Conservation (phyloP, 2,329 filamentous ascomycete species). For the Magnaporthiopsis incrustans region DNA sequence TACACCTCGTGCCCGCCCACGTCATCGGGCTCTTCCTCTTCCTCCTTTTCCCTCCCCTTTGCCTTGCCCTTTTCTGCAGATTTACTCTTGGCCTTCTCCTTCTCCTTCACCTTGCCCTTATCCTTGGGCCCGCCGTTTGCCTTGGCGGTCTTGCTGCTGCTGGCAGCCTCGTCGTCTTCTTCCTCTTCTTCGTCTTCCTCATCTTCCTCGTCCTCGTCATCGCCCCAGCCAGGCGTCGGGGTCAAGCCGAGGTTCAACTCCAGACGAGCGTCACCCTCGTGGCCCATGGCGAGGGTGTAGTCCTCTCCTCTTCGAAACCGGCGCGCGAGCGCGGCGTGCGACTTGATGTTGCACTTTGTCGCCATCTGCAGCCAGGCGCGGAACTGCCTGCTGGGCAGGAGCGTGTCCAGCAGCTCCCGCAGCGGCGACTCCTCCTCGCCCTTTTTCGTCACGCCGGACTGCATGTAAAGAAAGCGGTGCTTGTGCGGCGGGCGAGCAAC, state of each 20-base stretch:
- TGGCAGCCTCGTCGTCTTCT: conserved; percentile 2
- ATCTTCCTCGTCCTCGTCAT: conserved; percentile 36
- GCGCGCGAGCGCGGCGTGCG: conserved; percentile 71
- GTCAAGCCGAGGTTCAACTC: conserved; percentile 86
- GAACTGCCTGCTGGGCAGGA: conserved; percentile 81
- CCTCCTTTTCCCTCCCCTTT: conserved; percentile 18
- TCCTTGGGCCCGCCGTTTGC: conserved; percentile 23
- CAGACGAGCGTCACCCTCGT: conserved; percentile 68
- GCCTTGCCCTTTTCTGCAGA: conserved; percentile 12
- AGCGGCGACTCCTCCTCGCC: conserved; percentile 48
- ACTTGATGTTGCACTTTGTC: conserved; percentile 66
- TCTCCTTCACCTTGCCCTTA: conserved; percentile 24
- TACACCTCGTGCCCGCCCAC: conserved; percentile 81
- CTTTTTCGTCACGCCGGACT: conserved; percentile 24
- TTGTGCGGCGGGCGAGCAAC: conserved; percentile 89
- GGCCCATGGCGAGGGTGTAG: conserved; percentile 86
- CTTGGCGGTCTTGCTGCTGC: conserved; percentile 20
- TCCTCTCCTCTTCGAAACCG: conserved; percentile 82
- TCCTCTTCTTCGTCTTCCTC: conserved; percentile 25
- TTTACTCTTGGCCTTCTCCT: conserved; percentile 14
- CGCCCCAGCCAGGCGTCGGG: conserved; percentile 76
- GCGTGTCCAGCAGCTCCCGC: conserved; percentile 69
- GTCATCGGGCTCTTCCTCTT: conserved; percentile 20
- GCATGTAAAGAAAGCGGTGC: conserved; percentile 81
- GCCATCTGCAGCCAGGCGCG: conserved; percentile 81